Base-by-base conservation (phyloP, 345 rosid species). In the Salix suchowensis region DNA sequence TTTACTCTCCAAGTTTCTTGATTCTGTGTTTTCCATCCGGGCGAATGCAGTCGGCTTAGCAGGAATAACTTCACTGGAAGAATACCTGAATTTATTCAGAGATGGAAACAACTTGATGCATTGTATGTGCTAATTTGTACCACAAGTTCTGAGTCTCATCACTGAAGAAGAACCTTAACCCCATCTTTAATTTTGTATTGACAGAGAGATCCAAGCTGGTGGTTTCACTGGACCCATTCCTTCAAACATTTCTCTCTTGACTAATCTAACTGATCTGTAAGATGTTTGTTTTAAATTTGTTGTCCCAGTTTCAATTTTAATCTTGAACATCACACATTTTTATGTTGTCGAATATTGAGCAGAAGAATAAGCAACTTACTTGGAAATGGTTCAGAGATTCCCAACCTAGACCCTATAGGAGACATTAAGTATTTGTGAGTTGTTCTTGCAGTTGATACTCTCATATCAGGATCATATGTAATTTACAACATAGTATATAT, bases 141-240 rank as follows among this genome's bases (percentile, higher is more conserved):
- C 36, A 16, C 3, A 76, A 61, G 15, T 2, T 42, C 10, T 1
- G 6, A 39, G 68, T 39, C 73, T 32, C 19, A 24, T 32, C 13
- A 58, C 13, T 1, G 5, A 19, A 14, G 68, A 28, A 14, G 58
- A 61, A 62, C 46, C 21, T 8, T 61, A 73, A 73, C 4, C 23
- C 40, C 13, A 21, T 32, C 30, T 28, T 21, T 34, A 75, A 55
- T 36, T n/a, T 24, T 14, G 46, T 18, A 26, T 72, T 15, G 26
- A 65, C 76, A 77, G 76, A 42, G 74, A 70, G 80, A 36, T 77
- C 30, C 72, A 77, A 72, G 76, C 30, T 2, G 73, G 80, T 65
- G 76, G 80, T 65, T 58, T 77, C 48, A 13, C 21, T 65, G 80
- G 80, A 50, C 76, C 80, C 1, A 77, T 77, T 72, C 80, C 80